A percentile compares a stretch with the other conserved stretches of the same genome.
phyloP scores from a whole-genome alignment of 139 green algal species.

The Micromonas pusilla region DNA sequence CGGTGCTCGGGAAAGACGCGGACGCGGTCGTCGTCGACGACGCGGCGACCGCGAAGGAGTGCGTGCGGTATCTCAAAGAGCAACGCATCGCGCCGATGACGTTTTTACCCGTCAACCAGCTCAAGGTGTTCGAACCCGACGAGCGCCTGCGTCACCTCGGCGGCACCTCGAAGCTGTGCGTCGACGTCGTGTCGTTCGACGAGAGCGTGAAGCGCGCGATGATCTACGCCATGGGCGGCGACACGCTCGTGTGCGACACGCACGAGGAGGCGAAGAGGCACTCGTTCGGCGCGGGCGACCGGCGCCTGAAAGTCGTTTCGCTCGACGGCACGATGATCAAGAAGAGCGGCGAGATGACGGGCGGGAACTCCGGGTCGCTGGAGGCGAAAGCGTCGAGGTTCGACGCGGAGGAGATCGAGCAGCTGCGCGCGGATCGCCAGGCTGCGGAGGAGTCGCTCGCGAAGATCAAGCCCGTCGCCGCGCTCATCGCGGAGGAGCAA shows the following conservation, averaged over 20 bases:
- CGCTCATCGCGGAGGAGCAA: constrained; percentile 30
- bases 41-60: constrained; percentile 59
- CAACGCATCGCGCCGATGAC: constrained; percentile 66
- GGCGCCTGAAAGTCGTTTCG: constrained; percentile 54
- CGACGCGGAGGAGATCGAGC: constrained; percentile 48
- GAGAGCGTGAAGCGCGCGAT: constrained; percentile 55
- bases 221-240: constrained; percentile 59
- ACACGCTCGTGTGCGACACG: constrained; percentile 83
- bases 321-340: constrained; percentile 82
- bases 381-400: constrained; percentile 48
- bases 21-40: constrained; percentile 84
- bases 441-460: not conserved
- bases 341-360: constrained; percentile 75
- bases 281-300: constrained; percentile 48
- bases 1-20: constrained; percentile 76
- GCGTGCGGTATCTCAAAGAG: constrained; percentile 67
- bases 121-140: constrained; percentile 48
- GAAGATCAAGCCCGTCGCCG: not conserved
- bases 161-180: constrained; percentile 60
- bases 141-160: constrained; percentile 73
- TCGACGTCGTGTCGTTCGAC: constrained; percentile 73
- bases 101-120: constrained; percentile 75
- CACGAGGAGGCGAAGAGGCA: constrained; percentile 67
- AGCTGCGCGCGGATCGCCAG: not conserved
- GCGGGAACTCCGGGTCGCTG: constrained; percentile 40